These are phyloP conservation scores for Furcasterigmium furcatum DNA, from an alignment of 2,329 filamentous ascomycete genomes.

Conservation along the genomic window DNA sequence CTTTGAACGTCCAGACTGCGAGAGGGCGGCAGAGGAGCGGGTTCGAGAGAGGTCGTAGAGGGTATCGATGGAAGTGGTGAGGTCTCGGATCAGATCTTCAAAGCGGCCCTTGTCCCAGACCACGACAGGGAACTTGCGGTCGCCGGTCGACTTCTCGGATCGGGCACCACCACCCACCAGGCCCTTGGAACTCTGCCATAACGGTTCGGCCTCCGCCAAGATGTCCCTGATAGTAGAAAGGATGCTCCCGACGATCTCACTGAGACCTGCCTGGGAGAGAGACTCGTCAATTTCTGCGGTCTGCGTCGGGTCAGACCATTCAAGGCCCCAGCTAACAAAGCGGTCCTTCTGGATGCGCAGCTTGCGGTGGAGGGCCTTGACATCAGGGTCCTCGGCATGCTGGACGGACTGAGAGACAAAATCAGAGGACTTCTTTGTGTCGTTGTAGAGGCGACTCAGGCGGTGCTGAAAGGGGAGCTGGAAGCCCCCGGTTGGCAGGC, in stretches of 20 bases:
- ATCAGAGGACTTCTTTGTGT: slow-evolving; percentile 75
- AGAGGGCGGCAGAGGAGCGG: slow-evolving; percentile 42
- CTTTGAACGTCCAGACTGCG: slow-evolving; percentile 24
- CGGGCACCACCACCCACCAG: slow-evolving; percentile 33
- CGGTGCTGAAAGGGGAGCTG: slow-evolving; percentile 58
- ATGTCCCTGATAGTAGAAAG: slow-evolving; percentile 80
- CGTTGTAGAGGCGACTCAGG: slow-evolving; percentile 72
- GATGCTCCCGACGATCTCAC: slow-evolving; percentile 74
- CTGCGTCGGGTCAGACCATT: slow-evolving; percentile 72
- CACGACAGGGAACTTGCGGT: slow-evolving; percentile 54
- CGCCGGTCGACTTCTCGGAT: slow-evolving; percentile 33
- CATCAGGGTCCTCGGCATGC: slow-evolving; percentile 64
- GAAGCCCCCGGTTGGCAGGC: slow-evolving; percentile 47
- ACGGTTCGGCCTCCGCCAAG: slow-evolving; percentile 69
- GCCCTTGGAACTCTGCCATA: slow-evolving; percentile 62
- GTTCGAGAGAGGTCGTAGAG: slow-evolving; percentile 74
- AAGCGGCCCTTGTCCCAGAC: slow-evolving; percentile 71
- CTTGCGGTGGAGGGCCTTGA: slow-evolving; percentile 70
- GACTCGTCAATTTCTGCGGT: slow-evolving; percentile 69
- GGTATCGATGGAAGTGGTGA: slow-evolving; percentile 76
- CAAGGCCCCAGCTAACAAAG: slow-evolving; percentile 74
- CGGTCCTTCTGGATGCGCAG: slow-evolving; percentile 78
- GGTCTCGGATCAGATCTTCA: slow-evolving; percentile 69
- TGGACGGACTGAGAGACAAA: slow-evolving; percentile 65
- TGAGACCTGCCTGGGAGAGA: slow-evolving; percentile 69